Evolutionary conservation across 345 rosid species (phyloP).

Genomic region (Camelina hispida): DNA sequence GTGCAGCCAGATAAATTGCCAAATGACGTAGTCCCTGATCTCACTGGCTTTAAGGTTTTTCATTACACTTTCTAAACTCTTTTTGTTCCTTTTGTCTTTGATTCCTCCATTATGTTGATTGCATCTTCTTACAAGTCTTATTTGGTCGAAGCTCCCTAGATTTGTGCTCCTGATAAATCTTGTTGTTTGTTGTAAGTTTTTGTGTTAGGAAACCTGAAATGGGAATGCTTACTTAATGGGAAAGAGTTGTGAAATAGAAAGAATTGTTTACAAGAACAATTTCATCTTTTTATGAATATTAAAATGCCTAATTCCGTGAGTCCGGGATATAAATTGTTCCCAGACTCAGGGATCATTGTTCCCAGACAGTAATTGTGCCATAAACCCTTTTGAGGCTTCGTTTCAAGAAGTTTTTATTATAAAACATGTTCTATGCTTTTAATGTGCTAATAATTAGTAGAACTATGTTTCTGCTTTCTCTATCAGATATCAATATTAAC

Average conservation of each 20-base stretch:
- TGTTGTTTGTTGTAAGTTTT: too few relatives aligned
- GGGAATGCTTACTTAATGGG: background rate
- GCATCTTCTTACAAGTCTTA: background rate
- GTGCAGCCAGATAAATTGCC: too few relatives aligned
- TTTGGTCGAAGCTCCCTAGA: background rate
- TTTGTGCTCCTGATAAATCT: background rate
- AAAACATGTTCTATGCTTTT: background rate
- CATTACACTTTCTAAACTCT: conserved; percentile 8
- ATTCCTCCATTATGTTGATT: background rate
- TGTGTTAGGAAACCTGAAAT: background rate
- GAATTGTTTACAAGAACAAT: too few relatives aligned
- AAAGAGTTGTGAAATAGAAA: too few relatives aligned
- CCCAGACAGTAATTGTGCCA: background rate
- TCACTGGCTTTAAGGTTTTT: conserved; percentile 74
- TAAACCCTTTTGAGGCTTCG: background rate
- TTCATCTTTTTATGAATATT: too few relatives aligned
- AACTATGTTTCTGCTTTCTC: background rate
- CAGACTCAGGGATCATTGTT: conserved; percentile 24
- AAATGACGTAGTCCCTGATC: too few relatives aligned
- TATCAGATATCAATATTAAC: background rate
- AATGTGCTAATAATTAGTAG: background rate
- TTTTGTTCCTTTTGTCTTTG: background rate
- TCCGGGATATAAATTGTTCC: too few relatives aligned
- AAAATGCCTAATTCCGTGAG: too few relatives aligned
- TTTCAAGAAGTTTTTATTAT: background rate